phyloP scores from a whole-genome alignment of 108 stramenopile species.

The Nitzschia sp. region DNA sequence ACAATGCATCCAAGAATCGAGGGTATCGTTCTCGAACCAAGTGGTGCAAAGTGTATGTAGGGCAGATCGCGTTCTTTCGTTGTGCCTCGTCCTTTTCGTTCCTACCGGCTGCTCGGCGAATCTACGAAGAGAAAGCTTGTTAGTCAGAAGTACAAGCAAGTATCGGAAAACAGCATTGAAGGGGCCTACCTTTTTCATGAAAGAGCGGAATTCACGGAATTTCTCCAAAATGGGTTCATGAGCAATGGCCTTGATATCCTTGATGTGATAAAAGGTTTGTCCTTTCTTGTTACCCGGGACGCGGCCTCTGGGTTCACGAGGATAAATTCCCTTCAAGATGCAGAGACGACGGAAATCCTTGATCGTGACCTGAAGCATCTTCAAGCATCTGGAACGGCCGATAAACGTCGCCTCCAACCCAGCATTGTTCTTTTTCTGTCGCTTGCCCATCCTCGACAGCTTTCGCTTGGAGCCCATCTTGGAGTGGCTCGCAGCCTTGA shows the following conservation, averaged over 20 bases:
- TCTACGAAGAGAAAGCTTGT: slow-evolving; percentile 29
- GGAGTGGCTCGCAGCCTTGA: slow-evolving; percentile 87
- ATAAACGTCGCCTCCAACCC: slow-evolving; percentile 96
- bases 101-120: slow-evolving; percentile 74
- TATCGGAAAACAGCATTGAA: background rate
- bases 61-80: slow-evolving; percentile 76
- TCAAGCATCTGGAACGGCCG: slow-evolving; percentile 87
- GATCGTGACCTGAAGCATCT: slow-evolving; percentile 92
- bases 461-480: slow-evolving; percentile 93
- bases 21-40: slow-evolving; percentile 99
- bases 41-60: slow-evolving; percentile 93
- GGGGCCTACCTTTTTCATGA: slow-evolving; percentile 88
- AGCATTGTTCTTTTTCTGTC: slow-evolving; percentile 86
- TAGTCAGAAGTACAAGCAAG: slow-evolving; percentile 1
- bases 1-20: slow-evolving; percentile 93
- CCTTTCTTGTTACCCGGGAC: slow-evolving; percentile 89
- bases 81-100: slow-evolving; percentile 89
- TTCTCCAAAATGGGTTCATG: slow-evolving; percentile 98
- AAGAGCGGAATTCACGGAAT: slow-evolving; percentile 95
- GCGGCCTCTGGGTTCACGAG: slow-evolving; percentile 90
- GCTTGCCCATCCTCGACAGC: slow-evolving; percentile 97
- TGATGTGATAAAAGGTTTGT: slow-evolving; percentile 96
- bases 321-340: slow-evolving; percentile 99
- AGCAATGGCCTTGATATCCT: slow-evolving; percentile 94
- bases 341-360: slow-evolving; percentile 99